These are phyloP conservation scores for Spinellus fusiger DNA, from an alignment of 192 early-diverging fungal genomes.

Conservation along the genomic window DNA sequence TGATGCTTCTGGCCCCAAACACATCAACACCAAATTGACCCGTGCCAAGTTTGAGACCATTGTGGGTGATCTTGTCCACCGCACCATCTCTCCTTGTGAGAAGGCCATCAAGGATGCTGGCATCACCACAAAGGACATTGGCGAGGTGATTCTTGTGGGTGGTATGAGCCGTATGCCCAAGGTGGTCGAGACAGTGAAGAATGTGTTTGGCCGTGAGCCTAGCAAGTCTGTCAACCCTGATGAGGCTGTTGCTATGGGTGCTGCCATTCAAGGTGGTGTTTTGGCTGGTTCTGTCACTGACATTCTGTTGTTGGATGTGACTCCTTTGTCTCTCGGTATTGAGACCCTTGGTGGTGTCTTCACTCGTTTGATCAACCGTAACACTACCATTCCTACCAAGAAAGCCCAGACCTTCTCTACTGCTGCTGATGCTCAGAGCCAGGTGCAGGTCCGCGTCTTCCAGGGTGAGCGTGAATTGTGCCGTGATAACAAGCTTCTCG, in stretches of 20 bases:
- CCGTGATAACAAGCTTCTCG: slow-evolving; percentile 96
- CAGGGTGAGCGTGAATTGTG: slow-evolving; percentile 98
- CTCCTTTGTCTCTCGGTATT: slow-evolving; percentile 96
- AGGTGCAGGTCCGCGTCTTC: slow-evolving; percentile 96
- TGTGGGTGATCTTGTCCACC: slow-evolving; percentile 73
- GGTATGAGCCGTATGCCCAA: slow-evolving; percentile 98
- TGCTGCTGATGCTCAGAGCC: slow-evolving; percentile 95
- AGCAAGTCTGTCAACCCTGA: slow-evolving; percentile 97
- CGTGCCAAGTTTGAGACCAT: slow-evolving; percentile 87
- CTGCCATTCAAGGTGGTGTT: slow-evolving; percentile 97
- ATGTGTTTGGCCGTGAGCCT: slow-evolving; percentile 85
- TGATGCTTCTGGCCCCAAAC: slow-evolving; percentile 86
- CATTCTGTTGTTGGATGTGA: slow-evolving; percentile 94
- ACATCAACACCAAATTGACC: slow-evolving; percentile 93
- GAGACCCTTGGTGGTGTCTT: slow-evolving; percentile 98
- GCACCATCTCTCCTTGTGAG: slow-evolving; percentile 90
- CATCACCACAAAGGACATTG: slow-evolving; percentile 72
- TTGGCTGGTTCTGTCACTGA: slow-evolving; percentile 94
- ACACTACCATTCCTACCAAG: slow-evolving; percentile 99
- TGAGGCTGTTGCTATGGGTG: slow-evolving; percentile 97
- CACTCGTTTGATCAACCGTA: slow-evolving; percentile 92
- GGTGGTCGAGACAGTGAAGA: slow-evolving; percentile 89
- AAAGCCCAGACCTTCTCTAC: slow-evolving; percentile 99
- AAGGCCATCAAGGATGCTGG: slow-evolving; percentile 96
- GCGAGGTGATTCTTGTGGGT: slow-evolving; percentile 95